These are phyloP conservation scores for Auricularia heimuer DNA, from an alignment of 768 basidiomycete species.

Conservation along the genomic window DNA sequence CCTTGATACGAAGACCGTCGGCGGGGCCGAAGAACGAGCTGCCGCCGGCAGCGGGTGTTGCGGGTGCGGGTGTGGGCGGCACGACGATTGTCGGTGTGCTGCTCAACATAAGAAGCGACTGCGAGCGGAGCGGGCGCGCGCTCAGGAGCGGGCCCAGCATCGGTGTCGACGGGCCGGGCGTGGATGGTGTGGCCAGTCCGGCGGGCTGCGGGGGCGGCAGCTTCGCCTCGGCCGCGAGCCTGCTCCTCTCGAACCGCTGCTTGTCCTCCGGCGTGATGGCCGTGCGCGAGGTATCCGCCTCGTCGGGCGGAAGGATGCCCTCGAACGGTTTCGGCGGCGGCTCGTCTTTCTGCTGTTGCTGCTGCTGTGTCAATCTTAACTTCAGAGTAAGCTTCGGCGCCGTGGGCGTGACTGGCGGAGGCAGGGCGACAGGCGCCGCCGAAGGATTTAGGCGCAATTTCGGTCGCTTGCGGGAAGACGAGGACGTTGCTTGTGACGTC, in stretches of 20 bases:
- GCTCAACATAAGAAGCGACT: conserved; percentile 52
- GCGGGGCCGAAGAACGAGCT: conserved; percentile 12
- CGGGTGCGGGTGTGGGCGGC: conserved; percentile 22
- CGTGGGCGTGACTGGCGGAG: background rate
- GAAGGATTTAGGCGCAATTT: background rate
- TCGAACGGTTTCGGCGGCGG: conserved; percentile 59
- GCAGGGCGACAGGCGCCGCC: background rate
- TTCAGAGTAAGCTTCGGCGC: background rate
- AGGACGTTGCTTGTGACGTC: background rate
- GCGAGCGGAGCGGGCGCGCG: conserved; percentile 35
- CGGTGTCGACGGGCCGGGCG: conserved; percentile 28
- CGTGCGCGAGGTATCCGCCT: conserved; percentile 68
- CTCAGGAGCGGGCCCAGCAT: conserved; percentile 17
- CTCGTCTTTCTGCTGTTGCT: conserved; percentile 30
- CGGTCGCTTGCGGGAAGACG: background rate
- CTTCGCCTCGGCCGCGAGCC: conserved; percentile 64
- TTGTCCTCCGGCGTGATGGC: conserved; percentile 51
- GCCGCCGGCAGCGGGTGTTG: conserved; percentile 25
- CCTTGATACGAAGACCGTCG: conserved; percentile 57
- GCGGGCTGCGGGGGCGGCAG: conserved; percentile 10
- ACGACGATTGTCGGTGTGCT: conserved; percentile 28
- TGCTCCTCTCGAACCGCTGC: conserved; percentile 60
- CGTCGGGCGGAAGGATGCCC: conserved; percentile 56
- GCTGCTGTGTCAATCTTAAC: background rate
- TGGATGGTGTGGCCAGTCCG: conserved; percentile 1